Conservation (phyloP, 306 rosid species). For the Urtica urens region DNA sequence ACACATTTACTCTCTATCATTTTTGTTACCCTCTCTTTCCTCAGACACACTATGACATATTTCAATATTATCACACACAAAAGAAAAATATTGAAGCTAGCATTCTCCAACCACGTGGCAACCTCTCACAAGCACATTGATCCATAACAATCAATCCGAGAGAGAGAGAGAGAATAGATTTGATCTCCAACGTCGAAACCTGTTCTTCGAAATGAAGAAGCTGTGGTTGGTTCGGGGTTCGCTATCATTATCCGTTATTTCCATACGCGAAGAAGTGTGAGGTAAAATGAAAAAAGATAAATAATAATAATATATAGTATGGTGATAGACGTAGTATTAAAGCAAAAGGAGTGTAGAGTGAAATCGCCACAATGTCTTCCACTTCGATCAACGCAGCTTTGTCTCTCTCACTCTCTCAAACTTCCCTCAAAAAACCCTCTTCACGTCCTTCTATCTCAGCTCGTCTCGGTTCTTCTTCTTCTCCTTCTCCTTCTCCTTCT, state of each 20-base stretch:
- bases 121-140: neutral
- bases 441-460: constrained; percentile 41
- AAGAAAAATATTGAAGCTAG: no score
- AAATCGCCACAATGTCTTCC: constrained; percentile 57
- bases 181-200: constrained; percentile 58
- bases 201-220: constrained; percentile 64
- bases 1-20: no score
- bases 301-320: no score
- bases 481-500: constrained; percentile 29
- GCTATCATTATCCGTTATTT: constrained; percentile 43
- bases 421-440: constrained; percentile 33
- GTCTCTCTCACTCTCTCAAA: constrained; percentile 28
- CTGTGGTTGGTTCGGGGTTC: constrained; percentile 51
- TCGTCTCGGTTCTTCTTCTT: constrained; percentile 30
- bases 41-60: no score
- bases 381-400: constrained; percentile 55
- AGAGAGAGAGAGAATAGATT: neutral
- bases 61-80: no score
- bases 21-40: no score
- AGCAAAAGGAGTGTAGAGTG: constrained; percentile 12
- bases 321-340: constrained; percentile 3
- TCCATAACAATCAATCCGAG: neutral
- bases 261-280: neutral
- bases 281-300: neutral
- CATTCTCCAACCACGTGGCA: constrained; percentile 9